Conservation (phyloP, 2,329 filamentous ascomycete species). For the Cladobotryum mycophilum region DNA sequence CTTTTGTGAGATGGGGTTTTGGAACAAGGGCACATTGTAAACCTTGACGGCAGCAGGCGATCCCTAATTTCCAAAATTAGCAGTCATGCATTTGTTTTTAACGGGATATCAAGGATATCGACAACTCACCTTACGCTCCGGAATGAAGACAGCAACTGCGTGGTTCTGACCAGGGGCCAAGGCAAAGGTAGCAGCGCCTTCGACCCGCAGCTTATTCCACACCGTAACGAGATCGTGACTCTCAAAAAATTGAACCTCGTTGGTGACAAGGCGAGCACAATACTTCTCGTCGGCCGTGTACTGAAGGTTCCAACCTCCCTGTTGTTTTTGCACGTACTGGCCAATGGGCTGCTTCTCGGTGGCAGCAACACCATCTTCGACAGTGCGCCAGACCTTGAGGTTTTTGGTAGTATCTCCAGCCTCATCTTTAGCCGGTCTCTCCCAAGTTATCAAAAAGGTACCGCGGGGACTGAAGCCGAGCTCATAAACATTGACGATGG, state of each 20-base stretch:
- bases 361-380: conserved; percentile 59
- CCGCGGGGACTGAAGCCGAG: conserved; percentile 89
- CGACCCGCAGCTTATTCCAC: conserved; percentile 92
- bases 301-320: conserved; percentile 94
- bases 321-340: conserved; percentile 89
- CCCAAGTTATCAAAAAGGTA: conserved; percentile 94
- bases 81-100: background rate
- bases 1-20: conserved; percentile 82
- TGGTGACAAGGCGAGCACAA: conserved; percentile 89
- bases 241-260: conserved; percentile 96
- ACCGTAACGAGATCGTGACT: conserved; percentile 77
- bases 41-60: conserved; percentile 92
- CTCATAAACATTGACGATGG: conserved; percentile 83
- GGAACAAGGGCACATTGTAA: conserved; percentile 87
- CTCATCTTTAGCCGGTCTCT: conserved; percentile 87
- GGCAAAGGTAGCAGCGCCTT: conserved; percentile 85
- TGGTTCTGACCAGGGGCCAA: conserved; percentile 84
- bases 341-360: conserved; percentile 70
- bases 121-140: conserved; percentile 76
- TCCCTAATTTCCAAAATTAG: conserved; percentile 48
- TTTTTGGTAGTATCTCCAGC: conserved; percentile 93
- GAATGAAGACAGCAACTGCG: conserved; percentile 89
- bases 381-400: conserved; percentile 88
- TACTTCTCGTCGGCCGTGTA: conserved; percentile 91
- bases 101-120: background rate